Base-by-base conservation (phyloP, 345 rosid species). In the Moringa oleifera region DNA sequence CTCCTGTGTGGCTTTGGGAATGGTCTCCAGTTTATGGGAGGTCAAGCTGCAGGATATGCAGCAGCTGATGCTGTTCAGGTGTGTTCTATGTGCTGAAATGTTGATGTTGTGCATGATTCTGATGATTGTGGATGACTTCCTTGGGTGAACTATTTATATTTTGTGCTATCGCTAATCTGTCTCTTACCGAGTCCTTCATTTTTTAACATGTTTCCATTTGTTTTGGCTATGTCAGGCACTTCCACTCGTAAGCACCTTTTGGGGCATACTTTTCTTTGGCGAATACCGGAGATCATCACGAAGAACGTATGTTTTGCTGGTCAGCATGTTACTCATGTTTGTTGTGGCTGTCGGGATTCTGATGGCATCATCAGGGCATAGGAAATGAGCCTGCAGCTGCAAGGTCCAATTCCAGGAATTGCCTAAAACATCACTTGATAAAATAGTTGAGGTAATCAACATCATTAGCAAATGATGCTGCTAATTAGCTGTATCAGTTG, bases 31-130 rank as follows among this genome's bases (percentile, higher is more conserved):
- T 91, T 88, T 53, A 88, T 88, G 87, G 91, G 90, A 0, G 98
- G 98, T 57, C 89, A 91, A 72, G 92, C 98, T 2, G 91, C 91
- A 47, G 96, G 95, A 20, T 91, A 91, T 64, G 98, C 92, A 33
- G 96, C 95, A 7, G 95, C 98, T 31, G 90, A 81, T 62, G 85
- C 90, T 22, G 92, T 91, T 68, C 96, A 85, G 90, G 92, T 76
- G 63, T 24, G 75, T n/a, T n/a, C n/a, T n/a, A n/a, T n/a, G n/a
- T n/a, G n/a, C n/a, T n/a, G n/a, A n/a, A n/a, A n/a, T n/a, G n/a
- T n/a, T n/a, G n/a, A n/a, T n/a, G n/a, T n/a, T n/a, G n/a, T n/a
- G n/a, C n/a, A n/a, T n/a, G n/a, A n/a, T n/a, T n/a, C n/a, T n/a
- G n/a, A n/a, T n/a, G n/a, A n/a, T n/a, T n/a, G n/a, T n/a, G 51